A percentile compares a stretch with the other conserved stretches of the same genome.
These are phyloP conservation scores for Botryotinia calthae DNA, from an alignment of 2,329 filamentous ascomycete species.

Conservation along the genomic window DNA sequence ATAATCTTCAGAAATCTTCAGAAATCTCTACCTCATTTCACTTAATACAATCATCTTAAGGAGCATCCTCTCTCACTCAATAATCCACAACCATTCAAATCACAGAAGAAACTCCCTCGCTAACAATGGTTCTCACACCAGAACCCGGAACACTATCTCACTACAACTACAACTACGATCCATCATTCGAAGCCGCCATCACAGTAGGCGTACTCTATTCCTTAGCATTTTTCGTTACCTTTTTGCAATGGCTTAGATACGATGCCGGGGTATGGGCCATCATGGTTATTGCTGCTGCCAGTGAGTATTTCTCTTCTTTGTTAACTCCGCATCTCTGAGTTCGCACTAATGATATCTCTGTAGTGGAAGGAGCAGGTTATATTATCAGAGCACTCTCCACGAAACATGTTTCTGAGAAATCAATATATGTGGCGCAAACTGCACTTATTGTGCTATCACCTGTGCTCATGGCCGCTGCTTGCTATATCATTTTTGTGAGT, in stretches of 20 bases:
- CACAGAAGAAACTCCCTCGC: neutral
- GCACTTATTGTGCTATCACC: neutral
- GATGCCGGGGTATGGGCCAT: conserved; percentile 37
- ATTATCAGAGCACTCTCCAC: neutral
- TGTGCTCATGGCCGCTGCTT: neutral
- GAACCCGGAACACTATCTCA: neutral
- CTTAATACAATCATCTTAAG: neutral
- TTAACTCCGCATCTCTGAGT: neutral
- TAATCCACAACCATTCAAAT: neutral
- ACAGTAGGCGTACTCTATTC: conserved; percentile 33
- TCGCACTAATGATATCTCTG: neutral
- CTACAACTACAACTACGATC: neutral
- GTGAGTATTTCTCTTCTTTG: conserved; percentile 26
- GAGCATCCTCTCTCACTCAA: neutral
- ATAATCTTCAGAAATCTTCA: neutral
- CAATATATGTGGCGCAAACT: neutral
- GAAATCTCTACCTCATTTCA: neutral
- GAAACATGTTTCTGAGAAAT: neutral
- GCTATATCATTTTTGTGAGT: neutral
- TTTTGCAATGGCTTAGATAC: conserved; percentile 39
- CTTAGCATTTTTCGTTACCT: conserved; percentile 32
- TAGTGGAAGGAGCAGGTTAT: neutral
- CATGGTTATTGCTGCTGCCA: conserved; percentile 39
- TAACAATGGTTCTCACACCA: neutral
- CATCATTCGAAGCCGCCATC: neutral